Percentiles rank a stretch among this genome's conserved stretches.
Conservation (phyloP, 768 basidiomycete genomes). For the Tremella yokohamensis region DNA sequence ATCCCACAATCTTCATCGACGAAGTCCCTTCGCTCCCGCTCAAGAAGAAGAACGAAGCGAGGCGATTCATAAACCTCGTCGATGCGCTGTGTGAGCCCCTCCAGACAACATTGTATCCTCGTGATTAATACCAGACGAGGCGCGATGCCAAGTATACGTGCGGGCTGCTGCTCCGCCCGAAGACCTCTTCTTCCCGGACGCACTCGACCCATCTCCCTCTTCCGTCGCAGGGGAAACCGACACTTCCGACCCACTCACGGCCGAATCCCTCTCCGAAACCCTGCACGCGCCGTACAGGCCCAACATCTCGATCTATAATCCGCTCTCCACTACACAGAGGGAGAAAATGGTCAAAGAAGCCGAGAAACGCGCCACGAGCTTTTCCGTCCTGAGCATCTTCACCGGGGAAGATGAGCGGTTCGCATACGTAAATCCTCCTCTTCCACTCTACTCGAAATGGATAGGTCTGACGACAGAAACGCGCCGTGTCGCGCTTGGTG, state of each 20-base stretch:
- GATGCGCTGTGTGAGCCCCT: conserved; percentile 59
- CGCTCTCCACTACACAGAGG: conserved; percentile 20
- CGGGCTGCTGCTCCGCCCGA: conserved; percentile 46
- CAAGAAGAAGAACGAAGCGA: conserved; percentile 60
- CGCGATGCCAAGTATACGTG: conserved; percentile 44
- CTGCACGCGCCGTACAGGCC: conserved; percentile 57
- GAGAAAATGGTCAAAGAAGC: conserved; percentile 25
- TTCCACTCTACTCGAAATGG: neutral
- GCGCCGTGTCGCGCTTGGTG: conserved; percentile 60
- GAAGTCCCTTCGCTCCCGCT: conserved; percentile 58
- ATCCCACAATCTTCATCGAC: conserved; percentile 57
- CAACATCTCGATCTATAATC: conserved; percentile 59
- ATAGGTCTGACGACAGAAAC: conserved; percentile 49
- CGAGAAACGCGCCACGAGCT: conserved; percentile 40
- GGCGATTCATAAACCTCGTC: conserved; percentile 62
- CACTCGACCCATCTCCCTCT: conserved; percentile 26
- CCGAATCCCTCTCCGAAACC: conserved; percentile 58
- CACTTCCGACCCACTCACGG: conserved; percentile 47
- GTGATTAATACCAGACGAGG: conserved; percentile 35
- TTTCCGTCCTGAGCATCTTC: conserved; percentile 60
- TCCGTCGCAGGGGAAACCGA: conserved; percentile 41
- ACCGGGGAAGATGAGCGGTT: conserved; percentile 62
- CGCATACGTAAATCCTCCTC: conserved; percentile 53
- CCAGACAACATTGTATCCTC: neutral
- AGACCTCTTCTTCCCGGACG: conserved; percentile 61